Evolutionary conservation across 2,329 filamentous ascomycete species (phyloP), one percentile per base, ranked within the genome.

Genomic region (Macrophomina tecta): DNA sequence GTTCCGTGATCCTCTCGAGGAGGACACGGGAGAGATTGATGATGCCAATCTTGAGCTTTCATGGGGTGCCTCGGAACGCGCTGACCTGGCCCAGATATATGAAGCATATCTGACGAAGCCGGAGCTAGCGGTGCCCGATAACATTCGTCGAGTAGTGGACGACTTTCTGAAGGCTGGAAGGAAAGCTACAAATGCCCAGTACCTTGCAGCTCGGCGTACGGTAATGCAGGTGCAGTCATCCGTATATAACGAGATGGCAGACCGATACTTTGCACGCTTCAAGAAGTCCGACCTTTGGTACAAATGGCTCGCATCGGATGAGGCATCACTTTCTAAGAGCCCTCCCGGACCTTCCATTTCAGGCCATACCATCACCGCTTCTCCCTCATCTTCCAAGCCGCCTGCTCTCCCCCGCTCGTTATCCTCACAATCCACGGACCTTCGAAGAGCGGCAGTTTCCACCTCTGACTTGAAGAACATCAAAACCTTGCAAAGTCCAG

Each of bases 221-320:
- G 90, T 99, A 30, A 78, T 99, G 46, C 87, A 87, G 69, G 90
- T 92, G 0, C 95, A 99, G 76, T 94, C 92, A 18, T 85, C 88
- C 2, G 91, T 94, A 0, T 85, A 97, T 66, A 91, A 97, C 68
- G 89, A 91, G 72, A 92, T 99, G 87, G 90, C 93, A 73, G 87
- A 88, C 28, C 87, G 86, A 14, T 88, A 97, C 74, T 95, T 95
- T 70, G 89, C 91, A 18, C 88, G 87, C 23, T 99, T 99, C 82
- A 97, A 94, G 75, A 91, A 89, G 72, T 97, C 95, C 0, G 95
- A 98, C 74, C 80, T 99, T 0, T 99, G 93, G 77, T 98, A 95
- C 83, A 99, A 99, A 77, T 97, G 94, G 76, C 84, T 99, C 1
- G 93, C 94, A 7, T 91, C 94, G 12, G 92, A 97, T 73, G 93